Percentiles rank a stretch among this genome's conserved stretches.
phyloP scores from a whole-genome alignment of 805 yeast genomes.

The Spathaspora sp. region DNA sequence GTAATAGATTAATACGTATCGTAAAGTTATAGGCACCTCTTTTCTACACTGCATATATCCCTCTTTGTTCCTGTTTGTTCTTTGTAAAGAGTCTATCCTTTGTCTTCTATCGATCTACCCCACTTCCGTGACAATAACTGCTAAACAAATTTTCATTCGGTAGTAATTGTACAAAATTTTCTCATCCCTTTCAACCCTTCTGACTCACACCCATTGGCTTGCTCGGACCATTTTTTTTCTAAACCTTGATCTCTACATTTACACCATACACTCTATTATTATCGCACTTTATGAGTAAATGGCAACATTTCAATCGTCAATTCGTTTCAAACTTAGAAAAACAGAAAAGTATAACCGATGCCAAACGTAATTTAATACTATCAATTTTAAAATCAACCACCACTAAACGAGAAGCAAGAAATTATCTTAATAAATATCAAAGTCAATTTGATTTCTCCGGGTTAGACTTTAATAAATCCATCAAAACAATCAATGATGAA shows the following conservation, averaged over 20 bases:
- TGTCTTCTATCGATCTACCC: too few relatives aligned
- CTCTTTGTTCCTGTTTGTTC: too few relatives aligned
- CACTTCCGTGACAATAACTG: too few relatives aligned
- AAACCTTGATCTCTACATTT: background rate
- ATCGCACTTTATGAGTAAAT: constrained; percentile 21
- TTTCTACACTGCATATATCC: too few relatives aligned
- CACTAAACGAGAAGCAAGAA: constrained; percentile 87
- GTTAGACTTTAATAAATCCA: constrained; percentile 8
- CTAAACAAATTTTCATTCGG: too few relatives aligned
- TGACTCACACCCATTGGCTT: too few relatives aligned
- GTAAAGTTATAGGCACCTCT: too few relatives aligned
- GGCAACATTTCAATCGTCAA: constrained; percentile 24
- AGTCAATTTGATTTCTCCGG: constrained; percentile 33
- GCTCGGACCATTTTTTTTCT: too few relatives aligned
- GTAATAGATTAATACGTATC: too few relatives aligned
- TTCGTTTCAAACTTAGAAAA: constrained; percentile 35
- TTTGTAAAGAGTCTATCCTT: too few relatives aligned
- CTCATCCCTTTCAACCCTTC: too few relatives aligned
- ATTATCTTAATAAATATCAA: constrained; percentile 71
- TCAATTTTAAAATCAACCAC: constrained; percentile 87
- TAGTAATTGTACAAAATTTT: too few relatives aligned
- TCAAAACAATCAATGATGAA: constrained; percentile 16
- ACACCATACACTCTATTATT: background rate
- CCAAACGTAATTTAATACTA: constrained; percentile 67
- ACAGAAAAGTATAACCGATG: constrained; percentile 33